Evolutionary conservation across 2,329 filamentous ascomycete genomes (phyloP).

Genomic region (Lachnellula arida): DNA sequence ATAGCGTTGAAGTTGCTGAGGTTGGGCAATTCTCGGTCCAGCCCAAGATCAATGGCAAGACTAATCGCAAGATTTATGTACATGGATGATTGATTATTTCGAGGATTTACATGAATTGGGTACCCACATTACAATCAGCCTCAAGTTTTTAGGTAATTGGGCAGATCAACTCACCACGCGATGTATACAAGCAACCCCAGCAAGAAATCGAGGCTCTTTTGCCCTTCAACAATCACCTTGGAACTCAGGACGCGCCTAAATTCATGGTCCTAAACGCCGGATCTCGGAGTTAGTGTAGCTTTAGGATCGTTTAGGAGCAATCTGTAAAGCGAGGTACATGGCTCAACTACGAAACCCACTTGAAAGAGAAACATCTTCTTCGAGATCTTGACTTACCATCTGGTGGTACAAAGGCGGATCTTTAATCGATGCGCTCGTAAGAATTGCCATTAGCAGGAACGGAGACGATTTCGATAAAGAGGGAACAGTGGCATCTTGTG

Average conservation of each 20-base stretch:
- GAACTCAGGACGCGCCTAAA: slow-evolving; percentile 26
- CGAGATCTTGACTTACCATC: slow-evolving; percentile 1
- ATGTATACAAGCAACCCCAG: slow-evolving; percentile 56
- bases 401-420: slow-evolving; percentile 25
- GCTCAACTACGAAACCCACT: too few species aligned
- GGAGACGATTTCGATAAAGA: slow-evolving; percentile 23
- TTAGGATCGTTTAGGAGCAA: too few species aligned
- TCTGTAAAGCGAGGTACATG: too few species aligned
- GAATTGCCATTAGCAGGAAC: slow-evolving; percentile 27
- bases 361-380: too few species aligned
- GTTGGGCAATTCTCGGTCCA: slow-evolving; percentile 24
- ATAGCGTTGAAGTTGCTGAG: slow-evolving; percentile 17
- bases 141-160: not conserved
- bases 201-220: slow-evolving; percentile 52
- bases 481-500: slow-evolving; percentile 20
- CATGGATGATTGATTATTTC: slow-evolving; percentile 28
- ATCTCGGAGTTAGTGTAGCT: too few species aligned
- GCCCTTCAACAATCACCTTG: slow-evolving; percentile 46
- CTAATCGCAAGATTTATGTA: slow-evolving; percentile 32
- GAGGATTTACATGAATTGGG: slow-evolving; percentile 27
- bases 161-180: slow-evolving; percentile 43
- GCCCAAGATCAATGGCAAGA: slow-evolving; percentile 30
- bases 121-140: slow-evolving; percentile 19
- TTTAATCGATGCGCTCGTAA: slow-evolving; percentile 23
- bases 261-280: slow-evolving; percentile 17